These are phyloP conservation scores for Hypoxylon rubiginosum DNA, from an alignment of 2,329 filamentous ascomycete species.

Conservation along the genomic window DNA sequence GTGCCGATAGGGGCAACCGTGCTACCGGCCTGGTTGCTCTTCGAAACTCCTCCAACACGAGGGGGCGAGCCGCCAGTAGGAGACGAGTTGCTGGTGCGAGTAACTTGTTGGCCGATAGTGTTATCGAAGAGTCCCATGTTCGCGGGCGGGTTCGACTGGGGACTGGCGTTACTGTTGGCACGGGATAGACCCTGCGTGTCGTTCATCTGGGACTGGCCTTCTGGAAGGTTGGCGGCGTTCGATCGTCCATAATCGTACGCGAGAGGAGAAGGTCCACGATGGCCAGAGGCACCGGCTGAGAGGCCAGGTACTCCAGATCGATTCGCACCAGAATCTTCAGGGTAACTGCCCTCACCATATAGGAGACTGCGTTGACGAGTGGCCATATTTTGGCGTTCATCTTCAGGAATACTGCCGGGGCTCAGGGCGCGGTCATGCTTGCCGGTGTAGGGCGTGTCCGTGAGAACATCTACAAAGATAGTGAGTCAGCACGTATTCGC, in stretches of 20 bases:
- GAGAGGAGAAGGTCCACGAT: constrained; percentile 83
- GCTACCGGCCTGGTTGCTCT: constrained; percentile 67
- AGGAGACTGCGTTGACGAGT: constrained; percentile 94
- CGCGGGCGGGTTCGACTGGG: constrained; percentile 73
- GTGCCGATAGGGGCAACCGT: constrained; percentile 94
- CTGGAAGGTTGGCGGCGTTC: constrained; percentile 57
- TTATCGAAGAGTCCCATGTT: constrained; percentile 74
- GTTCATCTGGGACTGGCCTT: constrained; percentile 61
- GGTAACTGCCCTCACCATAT: constrained; percentile 79
- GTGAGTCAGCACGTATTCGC: constrained; percentile 53
- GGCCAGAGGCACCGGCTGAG: constrained; percentile 71
- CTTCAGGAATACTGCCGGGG: constrained; percentile 88
- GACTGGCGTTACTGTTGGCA: constrained; percentile 87
- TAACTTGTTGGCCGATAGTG: constrained; percentile 73
- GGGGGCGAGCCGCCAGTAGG: constrained; percentile 83
- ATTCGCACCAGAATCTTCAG: constrained; percentile 75
- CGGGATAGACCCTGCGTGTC: constrained; percentile 71
- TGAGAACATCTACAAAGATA: constrained; percentile 63
- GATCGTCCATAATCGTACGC: constrained; percentile 74
- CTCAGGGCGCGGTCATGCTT: constrained; percentile 91
- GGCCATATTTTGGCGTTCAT: constrained; percentile 95
- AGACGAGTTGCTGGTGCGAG: constrained; percentile 87
- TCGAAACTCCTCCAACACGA: constrained; percentile 71
- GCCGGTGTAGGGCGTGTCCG: constrained; percentile 63
- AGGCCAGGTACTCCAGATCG: constrained; percentile 76